Conservation (phyloP, 1,284 basidiomycete genomes). For the Anthracocystis walkeri region DNA sequence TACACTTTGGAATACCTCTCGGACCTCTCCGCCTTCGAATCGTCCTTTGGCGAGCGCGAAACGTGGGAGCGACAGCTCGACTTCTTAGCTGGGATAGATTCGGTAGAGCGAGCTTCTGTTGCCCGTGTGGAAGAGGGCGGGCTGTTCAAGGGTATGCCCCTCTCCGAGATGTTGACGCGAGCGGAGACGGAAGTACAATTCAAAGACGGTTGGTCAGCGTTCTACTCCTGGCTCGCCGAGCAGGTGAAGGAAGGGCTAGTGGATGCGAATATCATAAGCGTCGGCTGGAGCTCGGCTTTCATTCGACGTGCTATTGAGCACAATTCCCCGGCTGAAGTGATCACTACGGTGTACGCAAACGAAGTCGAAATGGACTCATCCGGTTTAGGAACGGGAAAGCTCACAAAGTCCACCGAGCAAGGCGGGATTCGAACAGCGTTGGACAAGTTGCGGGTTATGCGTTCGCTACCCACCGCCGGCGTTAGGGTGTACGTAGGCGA, state of each 20-base stretch:
- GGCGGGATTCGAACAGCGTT: slow-evolving; percentile 50
- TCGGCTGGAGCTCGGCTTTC: slow-evolving; percentile 63
- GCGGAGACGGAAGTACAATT: slow-evolving; percentile 30
- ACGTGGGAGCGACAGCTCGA: slow-evolving; percentile 31
- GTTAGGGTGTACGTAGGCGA: slow-evolving; percentile 63
- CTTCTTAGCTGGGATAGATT: slow-evolving; percentile 41
- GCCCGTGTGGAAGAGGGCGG: slow-evolving; percentile 47
- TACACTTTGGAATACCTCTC: slow-evolving; percentile 54
- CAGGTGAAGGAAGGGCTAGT: background rate
- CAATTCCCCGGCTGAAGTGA: background rate
- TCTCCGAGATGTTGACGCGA: slow-evolving; percentile 11
- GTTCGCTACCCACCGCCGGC: background rate
- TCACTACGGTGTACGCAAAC: slow-evolving; percentile 52
- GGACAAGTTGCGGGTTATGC: slow-evolving; percentile 53
- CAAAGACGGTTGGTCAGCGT: slow-evolving; percentile 45
- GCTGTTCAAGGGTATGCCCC: slow-evolving; percentile 46
- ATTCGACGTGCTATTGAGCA: slow-evolving; percentile 43
- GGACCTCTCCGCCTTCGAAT: slow-evolving; percentile 37
- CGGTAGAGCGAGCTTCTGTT: slow-evolving; percentile 50
- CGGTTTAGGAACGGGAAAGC: slow-evolving; percentile 41
- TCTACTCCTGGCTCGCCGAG: slow-evolving; percentile 29
- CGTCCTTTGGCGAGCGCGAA: slow-evolving; percentile 12
- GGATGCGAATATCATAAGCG: slow-evolving; percentile 54
- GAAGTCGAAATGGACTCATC: slow-evolving; percentile 47
- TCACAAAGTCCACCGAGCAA: slow-evolving; percentile 34